These are phyloP conservation scores for Aspergillus glaucus DNA, from an alignment of 2,329 filamentous ascomycete species.

Conservation along the genomic window DNA sequence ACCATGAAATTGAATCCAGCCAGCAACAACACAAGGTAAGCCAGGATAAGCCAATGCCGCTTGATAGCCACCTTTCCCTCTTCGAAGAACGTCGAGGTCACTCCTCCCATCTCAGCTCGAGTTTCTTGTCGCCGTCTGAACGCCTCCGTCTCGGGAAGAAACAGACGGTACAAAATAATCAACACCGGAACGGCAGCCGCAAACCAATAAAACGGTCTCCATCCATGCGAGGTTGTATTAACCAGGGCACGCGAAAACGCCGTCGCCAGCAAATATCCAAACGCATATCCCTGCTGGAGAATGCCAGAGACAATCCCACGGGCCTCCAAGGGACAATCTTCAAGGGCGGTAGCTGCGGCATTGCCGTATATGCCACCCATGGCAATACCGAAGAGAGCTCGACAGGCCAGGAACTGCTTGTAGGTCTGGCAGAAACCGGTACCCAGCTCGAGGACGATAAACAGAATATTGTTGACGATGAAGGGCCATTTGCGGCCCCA, in stretches of 20 bases:
- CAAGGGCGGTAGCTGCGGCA: constrained; percentile 55
- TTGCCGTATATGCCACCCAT: constrained; percentile 61
- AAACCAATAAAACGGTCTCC: constrained; percentile 87
- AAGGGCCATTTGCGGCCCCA: constrained; percentile 56
- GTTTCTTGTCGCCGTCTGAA: constrained; percentile 62
- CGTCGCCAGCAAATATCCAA: constrained; percentile 57
- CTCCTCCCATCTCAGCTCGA: constrained; percentile 53
- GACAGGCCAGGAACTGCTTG: constrained; percentile 52
- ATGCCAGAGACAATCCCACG: constrained; percentile 57
- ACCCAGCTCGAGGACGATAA: constrained; percentile 55
- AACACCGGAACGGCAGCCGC: constrained; percentile 72
- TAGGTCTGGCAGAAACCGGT: constrained; percentile 56
- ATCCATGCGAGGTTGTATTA: constrained; percentile 69
- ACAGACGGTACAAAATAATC: constrained; percentile 72
- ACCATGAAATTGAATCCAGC: constrained; percentile 87
- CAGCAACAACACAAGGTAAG: constrained; percentile 81
- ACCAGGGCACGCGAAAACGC: constrained; percentile 47
- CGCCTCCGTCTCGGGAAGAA: constrained; percentile 70
- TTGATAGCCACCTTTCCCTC: constrained; percentile 75
- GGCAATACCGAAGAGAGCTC: constrained; percentile 57
- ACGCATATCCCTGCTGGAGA: constrained; percentile 59
- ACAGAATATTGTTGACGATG: constrained; percentile 55
- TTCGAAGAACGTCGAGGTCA: constrained; percentile 61
- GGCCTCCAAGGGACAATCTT: constrained; percentile 55
- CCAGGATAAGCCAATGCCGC: constrained; percentile 71